Percentiles rank a stretch among this genome's conserved stretches.
These are phyloP conservation scores for Amanita polypyramis DNA, from an alignment of 768 basidiomycete species.

Conservation along the genomic window DNA sequence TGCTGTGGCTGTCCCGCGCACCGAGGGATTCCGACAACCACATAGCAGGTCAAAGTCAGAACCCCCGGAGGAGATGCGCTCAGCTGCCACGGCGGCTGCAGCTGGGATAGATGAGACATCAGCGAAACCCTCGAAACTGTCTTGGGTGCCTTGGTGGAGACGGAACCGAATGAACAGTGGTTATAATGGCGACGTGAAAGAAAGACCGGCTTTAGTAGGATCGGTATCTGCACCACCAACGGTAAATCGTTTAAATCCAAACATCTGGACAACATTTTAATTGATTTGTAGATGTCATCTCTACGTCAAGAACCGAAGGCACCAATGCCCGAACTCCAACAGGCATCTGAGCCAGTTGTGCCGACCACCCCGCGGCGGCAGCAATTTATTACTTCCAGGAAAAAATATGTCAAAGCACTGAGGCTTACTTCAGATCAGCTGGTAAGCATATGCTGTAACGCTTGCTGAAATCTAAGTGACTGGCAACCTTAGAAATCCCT, in stretches of 20 bases:
- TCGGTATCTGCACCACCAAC: conserved; percentile 18
- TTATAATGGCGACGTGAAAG: conserved; percentile 16
- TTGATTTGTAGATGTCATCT: not conserved
- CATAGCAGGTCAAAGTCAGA: conserved; percentile 28
- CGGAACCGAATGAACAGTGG: conserved; percentile 29
- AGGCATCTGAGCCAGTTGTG: not conserved
- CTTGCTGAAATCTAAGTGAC: not conserved
- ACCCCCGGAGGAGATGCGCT: conserved; percentile 19
- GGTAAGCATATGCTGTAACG: not conserved
- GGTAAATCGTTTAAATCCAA: not conserved
- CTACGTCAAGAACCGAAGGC: not conserved
- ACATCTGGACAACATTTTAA: not conserved
- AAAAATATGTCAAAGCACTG: conserved; percentile 84
- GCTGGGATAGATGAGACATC: conserved; percentile 11
- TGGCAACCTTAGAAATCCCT: conserved; percentile 57
- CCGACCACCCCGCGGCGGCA: conserved; percentile 3
- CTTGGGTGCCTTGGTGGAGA: conserved; percentile 86
- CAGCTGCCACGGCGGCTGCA: conserved; percentile 8
- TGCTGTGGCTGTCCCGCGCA: conserved; percentile 18
- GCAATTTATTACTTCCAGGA: conserved; percentile 11
- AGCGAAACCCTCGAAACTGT: conserved; percentile 42
- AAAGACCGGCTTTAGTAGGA: conserved; percentile 15
- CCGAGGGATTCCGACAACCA: conserved; percentile 8
- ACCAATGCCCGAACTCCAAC: not conserved
- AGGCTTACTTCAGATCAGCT: conserved; percentile 92